Base-by-base conservation (phyloP, 208 protist genomes). In the Trypanosoma theileri region DNA sequence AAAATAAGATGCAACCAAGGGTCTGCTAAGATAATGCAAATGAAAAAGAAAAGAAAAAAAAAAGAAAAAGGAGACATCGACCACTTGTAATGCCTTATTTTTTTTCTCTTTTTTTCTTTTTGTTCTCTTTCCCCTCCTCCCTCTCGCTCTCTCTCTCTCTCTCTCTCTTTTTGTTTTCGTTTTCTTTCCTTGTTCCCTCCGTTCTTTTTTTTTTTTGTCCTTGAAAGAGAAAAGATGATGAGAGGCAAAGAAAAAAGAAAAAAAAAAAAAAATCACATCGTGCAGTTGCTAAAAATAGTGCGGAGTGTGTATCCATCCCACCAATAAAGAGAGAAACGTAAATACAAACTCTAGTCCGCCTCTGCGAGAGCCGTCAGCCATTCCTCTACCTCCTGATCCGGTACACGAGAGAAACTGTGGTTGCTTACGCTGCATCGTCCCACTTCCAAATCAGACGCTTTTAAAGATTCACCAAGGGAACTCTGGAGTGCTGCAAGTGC, bases 321-420 rank as follows among this genome's bases (percentile, higher is more conserved):
- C 9, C 12, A 21, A 59, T 44, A 22, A 68, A 42, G 57, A 6
- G 55, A 31, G n/a, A 58, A 35, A 62, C 12, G 58, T 12, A 57
- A 66, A 52, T 17, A 24, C 31, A 13, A n/a, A 51, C 46, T 17
- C 82, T 81, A 94, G 77, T 96, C 91, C 4, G 83, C 82, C 79
- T 96, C 91, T 0, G 88, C 86, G 19, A 96, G 81, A 2, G 86
- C 85, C 4, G 91, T 96, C 44, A 96, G 79, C 88, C 86, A 94
- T 46, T 92, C 86, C 77, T 96, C 91, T 9, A 96, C 87, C 58
- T 89, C 79, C 22, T 51, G 67, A 63, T 84, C 76, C 0, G 86
- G 84, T 16, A 94, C 86, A 12, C 80, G 81, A 62, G 79, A 72
- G 61, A 96, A 93, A 26, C 44, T 19, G n/a, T 59, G 77, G 46